Conservation (phyloP, 257 asterid genomes). For the Ocimum tenuiflorum region DNA sequence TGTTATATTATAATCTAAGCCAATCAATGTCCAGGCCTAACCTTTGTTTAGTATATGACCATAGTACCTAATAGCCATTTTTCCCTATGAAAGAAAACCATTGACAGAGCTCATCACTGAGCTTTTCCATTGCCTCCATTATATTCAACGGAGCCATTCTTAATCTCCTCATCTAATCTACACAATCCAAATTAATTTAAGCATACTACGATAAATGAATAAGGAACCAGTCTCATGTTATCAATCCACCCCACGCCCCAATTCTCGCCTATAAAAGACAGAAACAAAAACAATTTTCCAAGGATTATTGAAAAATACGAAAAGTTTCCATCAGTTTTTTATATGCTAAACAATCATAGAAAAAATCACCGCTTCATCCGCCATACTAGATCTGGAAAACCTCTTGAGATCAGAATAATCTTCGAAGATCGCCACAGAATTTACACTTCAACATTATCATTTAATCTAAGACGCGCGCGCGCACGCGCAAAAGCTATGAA, state of each 20-base stretch:
- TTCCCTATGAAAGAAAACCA: neutral
- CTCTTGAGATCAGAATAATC: neutral
- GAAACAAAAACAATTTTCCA: neutral
- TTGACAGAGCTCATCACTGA: neutral
- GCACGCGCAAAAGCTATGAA: neutral
- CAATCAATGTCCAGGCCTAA: neutral
- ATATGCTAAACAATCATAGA: neutral
- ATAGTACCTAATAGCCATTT: neutral
- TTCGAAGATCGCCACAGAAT: neutral
- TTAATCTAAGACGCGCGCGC: neutral
- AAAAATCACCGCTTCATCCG: neutral
- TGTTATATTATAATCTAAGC: neutral
- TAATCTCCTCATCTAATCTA: neutral
- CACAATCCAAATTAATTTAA: neutral
- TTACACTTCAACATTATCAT: neutral
- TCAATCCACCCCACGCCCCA: no score
- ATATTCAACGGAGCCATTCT: neutral
- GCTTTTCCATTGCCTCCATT: neutral
- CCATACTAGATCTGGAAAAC: slow-evolving; percentile 15
- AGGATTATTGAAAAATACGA: neutral
- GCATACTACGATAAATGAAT: neutral
- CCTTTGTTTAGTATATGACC: neutral
- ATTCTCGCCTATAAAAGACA: no score
- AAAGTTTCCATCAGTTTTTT: neutral
- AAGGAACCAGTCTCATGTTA: neutral